Evolutionary conservation across 2,329 filamentous ascomycete genomes (phyloP), one percentile per base, ranked within the genome.

Genomic region (Calonectria pseudoturangicola): DNA sequence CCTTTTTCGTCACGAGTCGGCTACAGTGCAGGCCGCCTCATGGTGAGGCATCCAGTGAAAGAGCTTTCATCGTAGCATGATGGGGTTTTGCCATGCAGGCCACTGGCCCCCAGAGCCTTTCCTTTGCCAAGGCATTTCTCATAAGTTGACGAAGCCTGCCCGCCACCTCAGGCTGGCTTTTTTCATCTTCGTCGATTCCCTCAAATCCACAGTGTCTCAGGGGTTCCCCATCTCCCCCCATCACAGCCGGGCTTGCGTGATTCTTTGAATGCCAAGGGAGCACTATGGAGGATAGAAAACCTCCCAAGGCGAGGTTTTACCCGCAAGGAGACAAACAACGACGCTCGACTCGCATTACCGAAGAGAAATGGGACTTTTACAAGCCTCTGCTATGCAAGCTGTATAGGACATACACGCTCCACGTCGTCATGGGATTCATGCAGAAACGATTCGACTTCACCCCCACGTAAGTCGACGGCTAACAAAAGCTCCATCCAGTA

Each of bases 281-380:
- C 47, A 48, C 4, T 2, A 72, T 68, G 68, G 66, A 25, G 50
- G 51, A 48, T 28, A 41, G 51, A 47, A 60, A 56, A 65, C 36
- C 66, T 25, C 70, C 72, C 2, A 60, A 65, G 33, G 45, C 65
- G 21, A 75, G 64, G 36, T 74, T 69, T 33, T 18, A 30, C 43
- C 72, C 70, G 13, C 27, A 39, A 12, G 15, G 28, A 10, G 74
- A 73, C n/a, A 74, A 54, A 54, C 50, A 67, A 41, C 77, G 50
- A 18, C 78, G 75, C 25, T 79, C 78, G 30, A 62, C 70, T 36
- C 78, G 78, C 51, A 79, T 79, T 43, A 76, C 71, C 15, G 78
- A 79, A 12, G 71, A 73, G 28, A 73, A 58, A 12, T 79, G 78
- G 78, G 74, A 79, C 27, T 62, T 9, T 18, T 75, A 74, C 62